Evolutionary conservation across 176 grass and related monocot genomes (phyloP).

Genomic region (Zea luxurians): DNA sequence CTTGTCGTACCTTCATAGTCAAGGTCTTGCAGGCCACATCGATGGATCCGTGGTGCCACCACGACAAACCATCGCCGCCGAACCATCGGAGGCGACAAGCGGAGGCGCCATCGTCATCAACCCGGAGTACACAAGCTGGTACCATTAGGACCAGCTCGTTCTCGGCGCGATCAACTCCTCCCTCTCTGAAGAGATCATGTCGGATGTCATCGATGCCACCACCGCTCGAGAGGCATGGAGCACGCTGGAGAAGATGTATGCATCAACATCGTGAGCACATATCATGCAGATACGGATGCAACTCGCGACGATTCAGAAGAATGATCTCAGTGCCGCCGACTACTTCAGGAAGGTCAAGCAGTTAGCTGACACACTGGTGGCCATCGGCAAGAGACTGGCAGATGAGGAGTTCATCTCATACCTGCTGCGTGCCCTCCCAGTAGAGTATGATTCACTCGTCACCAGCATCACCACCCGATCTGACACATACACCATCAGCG

Average conservation of each 20-base stretch:
- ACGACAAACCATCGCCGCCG: not conserved
- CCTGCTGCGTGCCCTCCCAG: not conserved
- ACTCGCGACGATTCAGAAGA: not conserved
- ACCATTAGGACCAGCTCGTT: not conserved
- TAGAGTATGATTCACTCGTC: not conserved
- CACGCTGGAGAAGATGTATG: conserved; percentile 4
- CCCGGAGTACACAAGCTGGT: not conserved
- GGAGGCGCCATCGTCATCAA: not conserved
- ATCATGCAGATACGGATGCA: not conserved
- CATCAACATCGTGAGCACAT: not conserved
- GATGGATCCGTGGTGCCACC: not conserved
- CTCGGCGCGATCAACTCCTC: not conserved
- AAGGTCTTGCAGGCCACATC: not conserved
- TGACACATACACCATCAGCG: not conserved
- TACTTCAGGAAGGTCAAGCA: conserved; percentile 8
- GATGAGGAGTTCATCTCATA: not conserved
- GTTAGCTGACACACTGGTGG: not conserved
- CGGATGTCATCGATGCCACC: not conserved
- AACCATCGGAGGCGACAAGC: not conserved
- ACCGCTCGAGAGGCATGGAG: not conserved
- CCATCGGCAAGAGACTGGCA: not conserved
- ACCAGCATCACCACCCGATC: not conserved
- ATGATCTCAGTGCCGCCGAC: not conserved
- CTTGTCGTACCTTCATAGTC: not conserved
- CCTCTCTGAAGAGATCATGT: not conserved